Evolutionary conservation across 495 filamentous ascomycete species (phyloP), one percentile per base, ranked within the genome.

Genomic region (Thermothielavioides terrestris): DNA sequence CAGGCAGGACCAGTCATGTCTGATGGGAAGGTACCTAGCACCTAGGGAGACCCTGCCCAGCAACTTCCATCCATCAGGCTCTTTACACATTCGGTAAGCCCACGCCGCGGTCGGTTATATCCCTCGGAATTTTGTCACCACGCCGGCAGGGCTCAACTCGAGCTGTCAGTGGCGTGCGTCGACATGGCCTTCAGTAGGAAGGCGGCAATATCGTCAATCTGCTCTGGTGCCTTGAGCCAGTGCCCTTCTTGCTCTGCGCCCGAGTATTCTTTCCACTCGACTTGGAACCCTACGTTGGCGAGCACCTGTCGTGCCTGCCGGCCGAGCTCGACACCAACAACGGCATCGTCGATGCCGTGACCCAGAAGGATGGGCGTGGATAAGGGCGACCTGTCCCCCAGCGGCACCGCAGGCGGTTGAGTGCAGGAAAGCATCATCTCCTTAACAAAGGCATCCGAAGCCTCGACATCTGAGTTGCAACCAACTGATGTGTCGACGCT

Each of bases 151-250:
- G 2, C 18, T 39, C 22, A 28, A 25, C 12, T 25, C 21, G 15
- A 4, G 15, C 18, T 34, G 5, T 21, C 27, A 27, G 21, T 12
- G n/a, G n/a, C 44, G 14, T 28, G 6, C 7, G 15, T 26, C 1
- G 17, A 26, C 5, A 42, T 48, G 2, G 11, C 31, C 18, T n/a
- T 43, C 18, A 18, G 14, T 22, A 62, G 20, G 32, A 59, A 62
- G 1, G 26, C 21, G 32, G 36, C 50, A 17, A 60, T 58, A 23
- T 63, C 60, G 28, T 60, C 57, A 11, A 57, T 32, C 35, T 57
- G 51, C 26, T 60, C 54, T 10, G 57, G 57, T 17, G 45, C 23
- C 28, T 60, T 60, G 25, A 59, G 40, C 57, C 57, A 63, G 27
- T 63, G 57, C 1, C 59, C 53, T 36, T 62, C 52, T 26, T 41